Percentiles rank a stretch among this genome's conserved stretches.
phyloP scores from a whole-genome alignment of 1,284 basidiomycete genomes.

The Cutaneotrichosporon mucoides region DNA sequence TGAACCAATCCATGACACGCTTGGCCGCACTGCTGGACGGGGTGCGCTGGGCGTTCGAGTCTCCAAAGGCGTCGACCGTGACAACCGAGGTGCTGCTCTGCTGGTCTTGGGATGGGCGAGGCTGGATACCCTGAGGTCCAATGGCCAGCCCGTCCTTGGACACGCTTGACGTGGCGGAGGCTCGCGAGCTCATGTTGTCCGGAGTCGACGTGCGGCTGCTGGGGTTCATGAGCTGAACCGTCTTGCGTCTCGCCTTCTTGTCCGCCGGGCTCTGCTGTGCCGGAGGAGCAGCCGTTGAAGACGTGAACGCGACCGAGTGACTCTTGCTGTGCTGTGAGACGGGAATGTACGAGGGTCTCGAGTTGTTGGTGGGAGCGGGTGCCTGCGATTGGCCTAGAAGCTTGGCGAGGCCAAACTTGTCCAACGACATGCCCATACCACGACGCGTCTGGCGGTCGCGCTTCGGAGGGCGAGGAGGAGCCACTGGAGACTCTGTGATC shows the following conservation, averaged over 20 bases:
- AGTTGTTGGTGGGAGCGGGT: slow-evolving; percentile 11
- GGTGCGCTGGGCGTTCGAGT: slow-evolving; percentile 20
- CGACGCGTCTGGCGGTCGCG: slow-evolving; percentile 55
- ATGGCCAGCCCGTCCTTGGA: slow-evolving; percentile 25
- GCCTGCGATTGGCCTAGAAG: slow-evolving; percentile 50
- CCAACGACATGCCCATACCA: slow-evolving; percentile 63
- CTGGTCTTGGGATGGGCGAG: slow-evolving; percentile 20
- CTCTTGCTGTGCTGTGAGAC: slow-evolving; percentile 16
- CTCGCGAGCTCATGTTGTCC: neutral
- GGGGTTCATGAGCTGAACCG: slow-evolving; percentile 31
- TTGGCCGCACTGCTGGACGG: slow-evolving; percentile 56
- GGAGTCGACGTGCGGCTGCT: slow-evolving; percentile 9
- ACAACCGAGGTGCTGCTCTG: slow-evolving; percentile 34
- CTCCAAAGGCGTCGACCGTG: slow-evolving; percentile 34
- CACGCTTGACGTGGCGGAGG: slow-evolving; percentile 6
- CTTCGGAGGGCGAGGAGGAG: slow-evolving; percentile 7
- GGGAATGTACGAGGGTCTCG: slow-evolving; percentile 5
- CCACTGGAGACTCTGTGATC: neutral
- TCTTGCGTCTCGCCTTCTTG: slow-evolving; percentile 39
- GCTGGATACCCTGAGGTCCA: slow-evolving; percentile 27
- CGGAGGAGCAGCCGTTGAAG: neutral
- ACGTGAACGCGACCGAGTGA: slow-evolving; percentile 10
- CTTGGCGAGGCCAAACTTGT: slow-evolving; percentile 68
- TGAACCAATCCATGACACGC: slow-evolving; percentile 63
- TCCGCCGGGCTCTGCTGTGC: slow-evolving; percentile 16